These are phyloP conservation scores for Sequoia sempervirens DNA, from an alignment of 75 land plant genomes.

Conservation along the genomic window DNA sequence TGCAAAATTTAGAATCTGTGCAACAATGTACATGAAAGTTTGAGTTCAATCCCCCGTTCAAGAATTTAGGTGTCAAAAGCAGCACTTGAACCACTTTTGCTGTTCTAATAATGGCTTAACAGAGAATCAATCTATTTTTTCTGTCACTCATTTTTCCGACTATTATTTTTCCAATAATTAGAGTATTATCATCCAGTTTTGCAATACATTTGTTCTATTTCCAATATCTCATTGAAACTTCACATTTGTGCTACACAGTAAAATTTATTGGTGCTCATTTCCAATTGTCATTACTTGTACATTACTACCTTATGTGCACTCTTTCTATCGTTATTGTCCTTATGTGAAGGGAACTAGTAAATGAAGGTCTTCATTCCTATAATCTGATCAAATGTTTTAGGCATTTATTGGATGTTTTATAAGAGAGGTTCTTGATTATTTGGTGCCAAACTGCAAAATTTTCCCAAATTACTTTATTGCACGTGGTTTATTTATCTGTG, in stretches of 20 bases:
- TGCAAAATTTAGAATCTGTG: neutral
- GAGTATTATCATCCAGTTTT: neutral
- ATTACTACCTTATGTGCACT: neutral
- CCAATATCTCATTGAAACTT: neutral
- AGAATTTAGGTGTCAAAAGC: neutral
- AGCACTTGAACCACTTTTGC: neutral
- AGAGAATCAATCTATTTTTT: neutral
- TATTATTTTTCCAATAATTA: neutral
- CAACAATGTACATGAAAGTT: neutral
- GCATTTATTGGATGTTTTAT: neutral
- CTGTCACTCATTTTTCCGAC: neutral
- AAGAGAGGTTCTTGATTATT: neutral
- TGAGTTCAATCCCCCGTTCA: neutral
- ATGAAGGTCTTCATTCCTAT: neutral
- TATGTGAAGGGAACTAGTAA: neutral
- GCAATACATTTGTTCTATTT: neutral
- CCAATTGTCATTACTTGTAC: neutral
- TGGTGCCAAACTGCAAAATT: neutral
- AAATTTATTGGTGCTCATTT: neutral
- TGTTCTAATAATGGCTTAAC: neutral
- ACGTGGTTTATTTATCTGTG: neutral
- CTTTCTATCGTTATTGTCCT: neutral
- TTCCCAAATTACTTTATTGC: neutral
- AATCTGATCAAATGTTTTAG: neutral
- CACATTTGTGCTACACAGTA: neutral